Conservation (phyloP, 2,329 filamentous ascomycete species). For the Monilinia laxa region DNA sequence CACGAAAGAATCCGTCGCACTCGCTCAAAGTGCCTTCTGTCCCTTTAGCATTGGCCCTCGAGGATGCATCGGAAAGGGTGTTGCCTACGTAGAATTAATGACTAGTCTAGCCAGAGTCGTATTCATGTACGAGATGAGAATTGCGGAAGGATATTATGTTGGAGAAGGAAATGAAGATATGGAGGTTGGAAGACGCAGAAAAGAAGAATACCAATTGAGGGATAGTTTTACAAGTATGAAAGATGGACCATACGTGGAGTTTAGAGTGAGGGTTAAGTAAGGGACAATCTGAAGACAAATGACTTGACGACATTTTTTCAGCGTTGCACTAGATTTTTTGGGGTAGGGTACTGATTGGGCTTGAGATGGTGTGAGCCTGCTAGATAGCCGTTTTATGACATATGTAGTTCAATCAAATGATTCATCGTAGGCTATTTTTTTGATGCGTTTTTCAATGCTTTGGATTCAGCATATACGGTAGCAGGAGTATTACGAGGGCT, state of each 20-base stretch:
- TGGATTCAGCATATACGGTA: too few species aligned
- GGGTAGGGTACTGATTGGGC: too few species aligned
- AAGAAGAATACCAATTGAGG: slow-evolving; percentile 64
- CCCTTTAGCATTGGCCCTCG: slow-evolving; percentile 36
- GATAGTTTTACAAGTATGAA: slow-evolving; percentile 75
- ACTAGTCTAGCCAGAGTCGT: slow-evolving; percentile 30
- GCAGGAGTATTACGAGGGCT: too few species aligned
- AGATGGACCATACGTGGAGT: slow-evolving; percentile 68
- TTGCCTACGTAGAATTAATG: slow-evolving; percentile 35
- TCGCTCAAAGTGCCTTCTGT: slow-evolving; percentile 31
- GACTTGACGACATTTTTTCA: too few species aligned
- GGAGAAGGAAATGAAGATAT: slow-evolving; percentile 51
- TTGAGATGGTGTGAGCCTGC: too few species aligned
- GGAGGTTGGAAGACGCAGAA: slow-evolving; percentile 56
- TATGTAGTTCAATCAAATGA: too few species aligned
- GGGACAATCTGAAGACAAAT: too few species aligned
- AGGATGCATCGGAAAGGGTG: slow-evolving; percentile 35
- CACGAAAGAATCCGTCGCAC: slow-evolving; percentile 31
- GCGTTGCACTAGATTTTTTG: too few species aligned
- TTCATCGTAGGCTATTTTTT: too few species aligned
- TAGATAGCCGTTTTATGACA: too few species aligned
- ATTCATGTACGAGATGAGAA: slow-evolving; percentile 33
- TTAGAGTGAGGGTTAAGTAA: slow-evolving; percentile 42
- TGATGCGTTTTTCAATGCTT: too few species aligned
- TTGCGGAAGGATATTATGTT: slow-evolving; percentile 44